Evolutionary conservation across 78 protist genomes (phyloP).

Genomic region (Dictyostelium purpureum): DNA sequence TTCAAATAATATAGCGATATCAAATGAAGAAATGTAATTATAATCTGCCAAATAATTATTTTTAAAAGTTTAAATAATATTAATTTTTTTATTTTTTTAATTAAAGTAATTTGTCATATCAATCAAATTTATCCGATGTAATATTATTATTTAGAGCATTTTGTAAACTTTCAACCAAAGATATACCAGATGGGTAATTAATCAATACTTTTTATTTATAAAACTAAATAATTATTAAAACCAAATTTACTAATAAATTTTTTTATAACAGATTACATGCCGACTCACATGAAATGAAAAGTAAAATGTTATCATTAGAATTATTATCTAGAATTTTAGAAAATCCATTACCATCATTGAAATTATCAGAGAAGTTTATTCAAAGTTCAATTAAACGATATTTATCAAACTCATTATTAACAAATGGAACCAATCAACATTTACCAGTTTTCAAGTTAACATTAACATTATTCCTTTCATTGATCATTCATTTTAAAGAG

Average conservation of each 20-base stretch:
- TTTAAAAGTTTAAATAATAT: background rate
- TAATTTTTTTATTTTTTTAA: background rate
- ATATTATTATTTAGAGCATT: slow-evolving; percentile 76
- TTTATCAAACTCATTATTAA: slow-evolving; percentile 84
- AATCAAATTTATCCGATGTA: slow-evolving; percentile 50
- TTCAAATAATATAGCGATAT: background rate
- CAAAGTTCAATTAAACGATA: slow-evolving; percentile 80
- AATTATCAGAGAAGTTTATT: slow-evolving; percentile 79
- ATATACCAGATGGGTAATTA: slow-evolving; percentile 40
- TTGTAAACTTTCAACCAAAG: slow-evolving; percentile 60
- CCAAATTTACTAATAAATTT: background rate
- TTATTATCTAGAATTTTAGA: slow-evolving; percentile 72
- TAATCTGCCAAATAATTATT: background rate
- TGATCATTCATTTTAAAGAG: slow-evolving; percentile 79
- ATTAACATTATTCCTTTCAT: slow-evolving; percentile 55
- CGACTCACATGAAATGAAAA: slow-evolving; percentile 75
- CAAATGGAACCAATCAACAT: slow-evolving; percentile 80
- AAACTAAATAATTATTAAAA: background rate
- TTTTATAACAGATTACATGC: no score
- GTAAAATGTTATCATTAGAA: slow-evolving; percentile 84
- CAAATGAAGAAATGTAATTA: slow-evolving; percentile 33
- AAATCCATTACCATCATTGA: slow-evolving; percentile 78
- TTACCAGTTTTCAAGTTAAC: slow-evolving; percentile 78
- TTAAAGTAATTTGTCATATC: slow-evolving; percentile 81
- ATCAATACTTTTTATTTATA: no score